phyloP scores from a whole-genome alignment of 2,329 filamentous ascomycete species.

The Neofusicoccum laricinum region DNA sequence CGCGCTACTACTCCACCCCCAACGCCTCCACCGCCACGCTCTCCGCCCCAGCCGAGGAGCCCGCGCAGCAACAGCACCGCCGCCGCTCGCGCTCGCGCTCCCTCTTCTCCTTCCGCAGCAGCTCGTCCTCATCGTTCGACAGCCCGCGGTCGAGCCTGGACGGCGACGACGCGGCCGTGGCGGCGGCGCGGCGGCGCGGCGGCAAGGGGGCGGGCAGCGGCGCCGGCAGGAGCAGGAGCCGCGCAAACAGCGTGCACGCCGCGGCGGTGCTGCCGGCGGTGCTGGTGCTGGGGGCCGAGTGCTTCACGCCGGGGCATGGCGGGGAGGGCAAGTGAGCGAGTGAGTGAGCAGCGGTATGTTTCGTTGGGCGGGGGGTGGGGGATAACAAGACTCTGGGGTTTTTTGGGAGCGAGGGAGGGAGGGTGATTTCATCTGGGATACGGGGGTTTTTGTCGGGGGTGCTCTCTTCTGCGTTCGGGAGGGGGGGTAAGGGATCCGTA shows the following conservation, averaged over 20 bases:
- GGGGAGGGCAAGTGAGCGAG: neutral
- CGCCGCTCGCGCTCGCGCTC: neutral
- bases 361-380: too few species aligned
- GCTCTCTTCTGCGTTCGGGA: too few species aligned
- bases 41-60: neutral
- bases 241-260: slow-evolving; percentile 30
- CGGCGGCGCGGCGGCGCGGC: neutral
- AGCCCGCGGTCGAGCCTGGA: neutral
- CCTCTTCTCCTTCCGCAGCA: neutral
- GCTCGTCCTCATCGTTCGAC: neutral
- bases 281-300: slow-evolving; percentile 32
- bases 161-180: neutral
- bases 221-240: neutral
- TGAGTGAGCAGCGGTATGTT: neutral
- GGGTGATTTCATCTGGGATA: too few species aligned
- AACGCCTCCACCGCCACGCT: neutral
- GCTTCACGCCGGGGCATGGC: slow-evolving; percentile 29
- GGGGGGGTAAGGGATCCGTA: too few species aligned
- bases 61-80: neutral
- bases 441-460: too few species aligned
- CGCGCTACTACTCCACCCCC: neutral
- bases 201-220: neutral
- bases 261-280: slow-evolving; percentile 34
- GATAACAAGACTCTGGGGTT: too few species aligned
- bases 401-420: too few species aligned